Evolutionary conservation across 2,329 filamentous ascomycete genomes (phyloP), one percentile per base, ranked within the genome.

Genomic region (Colletotrichum sp.): DNA sequence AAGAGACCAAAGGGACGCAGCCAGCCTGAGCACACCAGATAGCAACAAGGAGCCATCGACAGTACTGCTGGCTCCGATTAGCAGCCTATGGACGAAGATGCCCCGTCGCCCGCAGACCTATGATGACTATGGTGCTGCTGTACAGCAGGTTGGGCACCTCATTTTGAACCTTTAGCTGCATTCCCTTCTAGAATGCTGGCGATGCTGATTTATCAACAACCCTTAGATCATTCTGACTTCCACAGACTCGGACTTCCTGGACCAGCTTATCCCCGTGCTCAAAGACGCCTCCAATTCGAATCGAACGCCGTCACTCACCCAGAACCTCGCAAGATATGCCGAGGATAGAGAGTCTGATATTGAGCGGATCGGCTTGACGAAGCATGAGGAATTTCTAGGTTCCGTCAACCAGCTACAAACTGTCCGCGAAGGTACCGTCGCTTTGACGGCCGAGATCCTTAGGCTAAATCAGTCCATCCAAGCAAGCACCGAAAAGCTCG

Each of bases 391-490:
- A 81, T 99, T 99, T 82, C 93, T 99, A 39, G 92, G 92, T 78
- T 98, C 96, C 1, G 96, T 99, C 79, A 98, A 97, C 81, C 95
- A 98, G 82, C 91, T 99, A n/a, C 94, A 99, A 80, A 92, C 92
- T 75, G 96, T 99, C 68, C 94, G 96, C 70, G 95, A 98, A 84
- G 96, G 95, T 55, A 99, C 96, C 1, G 95, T 98, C 55, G 90
- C 92, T 62, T 88, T 99, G 81, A 99, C 96, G 2, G 92, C 94
- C 52, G 96, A 99, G 84, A 99, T 99, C 75, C 88, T 99, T 78
- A 92, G 95, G 80, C 90, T 99, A 73, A 99, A 98, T 82, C 94
- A 98, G 84, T 98, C 96, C 9, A 99, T 99, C 71, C 96, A 99
- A 86, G 90, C 93, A 63, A 99, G 96, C 83, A 99, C 97, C 0